These are phyloP conservation scores for Lagenidium giganteum DNA, from an alignment of 352 stramenopile genomes.

Conservation along the genomic window DNA sequence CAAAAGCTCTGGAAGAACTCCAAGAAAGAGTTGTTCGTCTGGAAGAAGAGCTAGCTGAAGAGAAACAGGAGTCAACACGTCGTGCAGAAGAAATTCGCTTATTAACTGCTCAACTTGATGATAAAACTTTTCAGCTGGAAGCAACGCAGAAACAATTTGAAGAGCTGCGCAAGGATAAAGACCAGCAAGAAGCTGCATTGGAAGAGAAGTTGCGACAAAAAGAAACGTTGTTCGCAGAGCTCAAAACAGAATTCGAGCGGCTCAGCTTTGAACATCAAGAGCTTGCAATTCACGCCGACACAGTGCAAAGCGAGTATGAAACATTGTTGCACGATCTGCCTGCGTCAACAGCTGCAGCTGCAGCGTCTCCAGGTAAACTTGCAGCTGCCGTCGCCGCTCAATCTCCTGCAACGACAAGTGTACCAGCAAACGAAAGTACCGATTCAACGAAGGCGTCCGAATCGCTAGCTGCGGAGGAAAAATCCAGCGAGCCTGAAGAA, in stretches of 20 bases:
- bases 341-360: constrained; percentile 15
- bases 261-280: constrained; percentile 84
- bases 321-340: constrained; percentile 51
- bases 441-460: no score
- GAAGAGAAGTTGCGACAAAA: constrained; percentile 67
- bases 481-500: no score
- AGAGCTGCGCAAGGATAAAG: constrained; percentile 65
- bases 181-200: constrained; percentile 48
- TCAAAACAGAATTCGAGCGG: constrained; percentile 63
- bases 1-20: constrained; percentile 54
- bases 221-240: constrained; percentile 46
- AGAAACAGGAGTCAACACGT: constrained; percentile 73
- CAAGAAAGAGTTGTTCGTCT: constrained; percentile 65
- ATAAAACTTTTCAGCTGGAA: constrained; percentile 53
- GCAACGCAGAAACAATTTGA: constrained; percentile 53
- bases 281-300: constrained; percentile 72
- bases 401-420: no score
- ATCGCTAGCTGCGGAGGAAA: no score
- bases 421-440: no score
- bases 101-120: constrained; percentile 57
- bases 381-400: constrained; percentile 19
- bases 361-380: constrained; percentile 30
- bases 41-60: constrained; percentile 75
- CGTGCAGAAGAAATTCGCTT: constrained; percentile 72
- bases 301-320: constrained; percentile 68